These are phyloP conservation scores for Solanum aculeatissimum DNA, from an alignment of 305 asterid species.

Conservation along the genomic window DNA sequence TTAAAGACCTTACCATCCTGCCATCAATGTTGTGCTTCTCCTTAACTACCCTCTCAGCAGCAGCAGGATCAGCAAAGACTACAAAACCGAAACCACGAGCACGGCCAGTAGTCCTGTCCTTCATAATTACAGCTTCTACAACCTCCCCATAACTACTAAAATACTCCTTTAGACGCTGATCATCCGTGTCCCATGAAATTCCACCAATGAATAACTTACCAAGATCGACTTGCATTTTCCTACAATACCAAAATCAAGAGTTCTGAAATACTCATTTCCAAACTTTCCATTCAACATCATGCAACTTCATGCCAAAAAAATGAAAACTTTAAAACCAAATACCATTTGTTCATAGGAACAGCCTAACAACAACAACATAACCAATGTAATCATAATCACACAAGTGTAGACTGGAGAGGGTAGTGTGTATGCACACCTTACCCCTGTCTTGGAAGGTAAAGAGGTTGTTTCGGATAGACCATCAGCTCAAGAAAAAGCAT, in stretches of 20 bases:
- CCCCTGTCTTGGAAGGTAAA: neutral
- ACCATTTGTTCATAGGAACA: neutral
- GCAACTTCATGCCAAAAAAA: neutral
- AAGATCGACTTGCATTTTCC: slow-evolving; percentile 17
- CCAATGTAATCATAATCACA: neutral
- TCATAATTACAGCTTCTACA: slow-evolving; percentile 24
- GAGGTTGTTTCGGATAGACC: neutral
- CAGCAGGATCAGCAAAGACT: slow-evolving; percentile 23
- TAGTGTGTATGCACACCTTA: neutral
- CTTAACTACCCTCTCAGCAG: slow-evolving; percentile 21
- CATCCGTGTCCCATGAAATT: slow-evolving; percentile 23
- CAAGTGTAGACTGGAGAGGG: neutral
- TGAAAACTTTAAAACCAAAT: neutral
- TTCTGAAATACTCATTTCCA: neutral
- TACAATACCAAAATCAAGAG: neutral
- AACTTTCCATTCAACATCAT: neutral
- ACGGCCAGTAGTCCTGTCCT: slow-evolving; percentile 21
- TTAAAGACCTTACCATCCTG: slow-evolving; percentile 11
- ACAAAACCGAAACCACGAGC: slow-evolving; percentile 28
- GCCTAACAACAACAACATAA: neutral
- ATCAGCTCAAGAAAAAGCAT: neutral
- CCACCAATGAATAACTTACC: slow-evolving; percentile 28
- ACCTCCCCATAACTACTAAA: slow-evolving; percentile 22
- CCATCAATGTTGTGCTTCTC: slow-evolving; percentile 25
- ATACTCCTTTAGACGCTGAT: slow-evolving; percentile 19